Percentiles rank a stretch among this genome's conserved stretches.
Evolutionary conservation across 306 rosid genomes (phyloP).

Genomic region (Psophocarpus tetragonolobus): DNA sequence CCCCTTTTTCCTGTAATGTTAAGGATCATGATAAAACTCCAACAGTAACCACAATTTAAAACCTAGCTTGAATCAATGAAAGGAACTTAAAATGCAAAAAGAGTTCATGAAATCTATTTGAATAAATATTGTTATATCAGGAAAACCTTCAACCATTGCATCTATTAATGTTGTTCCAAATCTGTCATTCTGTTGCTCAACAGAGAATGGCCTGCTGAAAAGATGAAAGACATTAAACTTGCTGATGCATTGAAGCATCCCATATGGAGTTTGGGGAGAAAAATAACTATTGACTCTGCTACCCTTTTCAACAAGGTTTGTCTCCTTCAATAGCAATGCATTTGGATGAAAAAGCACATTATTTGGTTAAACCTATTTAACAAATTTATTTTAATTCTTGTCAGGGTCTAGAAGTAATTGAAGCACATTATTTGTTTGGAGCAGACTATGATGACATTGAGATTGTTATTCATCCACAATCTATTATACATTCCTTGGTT

Average conservation of each 20-base stretch:
- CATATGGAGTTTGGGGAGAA: slow-evolving; percentile 90
- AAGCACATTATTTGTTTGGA: slow-evolving; percentile 93
- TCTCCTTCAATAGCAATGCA: not conserved
- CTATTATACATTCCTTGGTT: slow-evolving; percentile 87
- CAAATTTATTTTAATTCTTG: not conserved
- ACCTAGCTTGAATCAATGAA: not conserved
- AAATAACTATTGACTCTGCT: slow-evolving; percentile 90
- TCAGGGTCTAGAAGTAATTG: slow-evolving; percentile 93
- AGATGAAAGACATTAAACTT: slow-evolving; percentile 77
- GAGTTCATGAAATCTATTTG: not conserved
- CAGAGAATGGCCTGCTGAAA: slow-evolving; percentile 89
- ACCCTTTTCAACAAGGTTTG: slow-evolving; percentile 90
- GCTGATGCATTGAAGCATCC: slow-evolving; percentile 93
- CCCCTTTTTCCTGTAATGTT: not conserved
- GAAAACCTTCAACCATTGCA: not conserved
- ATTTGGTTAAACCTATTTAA: not conserved
- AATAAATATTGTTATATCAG: not conserved
- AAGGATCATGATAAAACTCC: not conserved
- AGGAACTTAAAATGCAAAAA: not conserved
- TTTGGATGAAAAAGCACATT: not conserved
- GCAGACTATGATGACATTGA: slow-evolving; percentile 81
- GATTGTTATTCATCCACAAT: slow-evolving; percentile 88
- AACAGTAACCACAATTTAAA: not conserved
- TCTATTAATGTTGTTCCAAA: not conserved
- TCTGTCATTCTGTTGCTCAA: not conserved